Evolutionary conservation across 2,329 filamentous ascomycete species (phyloP).

Genomic region (Fonsecaea erecta): DNA sequence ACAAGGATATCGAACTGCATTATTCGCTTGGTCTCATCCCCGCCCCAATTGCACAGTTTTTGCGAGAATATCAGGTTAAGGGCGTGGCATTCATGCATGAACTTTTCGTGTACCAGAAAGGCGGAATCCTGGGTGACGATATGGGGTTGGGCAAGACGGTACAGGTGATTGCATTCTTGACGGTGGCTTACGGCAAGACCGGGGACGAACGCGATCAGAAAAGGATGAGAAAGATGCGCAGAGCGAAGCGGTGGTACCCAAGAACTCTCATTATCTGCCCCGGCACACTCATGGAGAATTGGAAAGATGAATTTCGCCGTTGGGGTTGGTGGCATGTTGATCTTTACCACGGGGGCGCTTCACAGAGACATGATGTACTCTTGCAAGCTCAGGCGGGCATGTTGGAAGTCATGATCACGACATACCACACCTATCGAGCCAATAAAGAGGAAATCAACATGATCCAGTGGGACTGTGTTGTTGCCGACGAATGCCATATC

Average conservation of each 20-base stretch:
- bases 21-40: slow-evolving; percentile 82
- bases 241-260: slow-evolving; percentile 74
- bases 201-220: slow-evolving; percentile 84
- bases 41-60: slow-evolving; percentile 84
- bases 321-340: slow-evolving; percentile 98
- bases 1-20: slow-evolving; percentile 74
- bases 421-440: slow-evolving; percentile 83
- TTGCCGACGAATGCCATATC: slow-evolving; percentile 91
- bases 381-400: slow-evolving; percentile 74
- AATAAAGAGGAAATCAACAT: slow-evolving; percentile 78
- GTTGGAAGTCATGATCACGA: slow-evolving; percentile 90
- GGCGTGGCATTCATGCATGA: slow-evolving; percentile 85
- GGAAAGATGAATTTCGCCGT: slow-evolving; percentile 79
- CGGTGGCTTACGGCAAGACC: slow-evolving; percentile 91
- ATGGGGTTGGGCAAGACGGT: slow-evolving; percentile 98
- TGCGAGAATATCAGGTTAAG: slow-evolving; percentile 88
- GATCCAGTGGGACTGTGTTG: slow-evolving; percentile 88
- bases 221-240: slow-evolving; percentile 83
- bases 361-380: slow-evolving; percentile 70
- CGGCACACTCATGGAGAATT: slow-evolving; percentile 85
- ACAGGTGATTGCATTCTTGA: slow-evolving; percentile 90
- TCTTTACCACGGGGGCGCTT: slow-evolving; percentile 72
- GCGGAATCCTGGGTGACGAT: slow-evolving; percentile 90
- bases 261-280: slow-evolving; percentile 85
- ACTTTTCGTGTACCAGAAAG: slow-evolving; percentile 87